phyloP scores from a whole-genome alignment of 306 rosid species.

The Cucurbita moschata region DNA sequence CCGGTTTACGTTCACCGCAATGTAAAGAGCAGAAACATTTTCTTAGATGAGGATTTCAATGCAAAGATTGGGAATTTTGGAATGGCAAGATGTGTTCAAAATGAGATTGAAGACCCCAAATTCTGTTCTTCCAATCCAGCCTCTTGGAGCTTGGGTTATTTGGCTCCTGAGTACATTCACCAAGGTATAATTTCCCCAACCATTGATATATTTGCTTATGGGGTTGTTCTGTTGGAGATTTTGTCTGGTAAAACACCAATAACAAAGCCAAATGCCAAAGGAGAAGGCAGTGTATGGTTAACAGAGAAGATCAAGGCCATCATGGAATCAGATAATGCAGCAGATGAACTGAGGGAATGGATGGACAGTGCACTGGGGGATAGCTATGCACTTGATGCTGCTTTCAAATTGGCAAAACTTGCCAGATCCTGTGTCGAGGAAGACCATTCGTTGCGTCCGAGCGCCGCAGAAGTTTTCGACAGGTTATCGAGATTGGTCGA shows the following conservation, averaged over 20 bases:
- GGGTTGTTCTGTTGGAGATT: conserved; percentile 60
- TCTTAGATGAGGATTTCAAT: conserved; percentile 74
- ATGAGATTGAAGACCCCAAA: conserved; percentile 27
- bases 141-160: conserved; percentile 44
- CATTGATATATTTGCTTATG: conserved; percentile 58
- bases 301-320: conserved; percentile 38
- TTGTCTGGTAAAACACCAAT: conserved; percentile 51
- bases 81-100: conserved; percentile 44
- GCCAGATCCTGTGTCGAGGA: conserved; percentile 65
- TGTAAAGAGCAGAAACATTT: conserved; percentile 66
- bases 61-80: conserved; percentile 76
- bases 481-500: conserved; percentile 50
- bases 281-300: conserved; percentile 34
- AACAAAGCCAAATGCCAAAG: conserved; percentile 33
- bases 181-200: conserved; percentile 52
- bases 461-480: conserved; percentile 50
- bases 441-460: conserved; percentile 52
- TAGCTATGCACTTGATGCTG: conserved; percentile 49
- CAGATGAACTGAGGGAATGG: conserved; percentile 47
- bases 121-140: conserved; percentile 34
- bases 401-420: conserved; percentile 36
- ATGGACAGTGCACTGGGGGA: conserved; percentile 69
- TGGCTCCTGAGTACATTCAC: conserved; percentile 63
- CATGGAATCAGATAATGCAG: conserved; percentile 40
- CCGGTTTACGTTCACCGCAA: conserved; percentile 60